Evolutionary conservation across 805 yeast species (phyloP).

Genomic region (Vanderwaltozyma polyspora): DNA sequence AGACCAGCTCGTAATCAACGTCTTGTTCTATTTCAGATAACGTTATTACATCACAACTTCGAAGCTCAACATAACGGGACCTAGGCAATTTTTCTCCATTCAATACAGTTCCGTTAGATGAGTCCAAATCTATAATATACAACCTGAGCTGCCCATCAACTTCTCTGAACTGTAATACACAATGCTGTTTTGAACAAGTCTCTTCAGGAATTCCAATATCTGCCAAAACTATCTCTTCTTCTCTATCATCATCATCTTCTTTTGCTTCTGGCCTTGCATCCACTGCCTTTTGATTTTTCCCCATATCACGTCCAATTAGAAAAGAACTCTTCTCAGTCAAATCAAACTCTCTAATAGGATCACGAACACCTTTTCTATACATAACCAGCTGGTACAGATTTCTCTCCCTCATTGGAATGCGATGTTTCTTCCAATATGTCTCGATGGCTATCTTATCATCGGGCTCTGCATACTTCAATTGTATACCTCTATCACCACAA

Average conservation of each 20-base stretch:
- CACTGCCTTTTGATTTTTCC: neutral
- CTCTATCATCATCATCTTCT: slow-evolving; percentile 4
- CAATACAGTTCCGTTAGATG: slow-evolving; percentile 37
- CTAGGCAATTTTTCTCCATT: slow-evolving; percentile 32
- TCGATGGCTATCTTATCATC: slow-evolving; percentile 23
- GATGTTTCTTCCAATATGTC: slow-evolving; percentile 8
- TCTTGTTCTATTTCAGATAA: slow-evolving; percentile 30
- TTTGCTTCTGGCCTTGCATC: neutral
- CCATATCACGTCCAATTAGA: slow-evolving; percentile 30
- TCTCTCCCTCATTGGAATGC: slow-evolving; percentile 13
- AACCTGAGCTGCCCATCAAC: slow-evolving; percentile 18
- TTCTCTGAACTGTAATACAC: slow-evolving; percentile 36
- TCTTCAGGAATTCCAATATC: slow-evolving; percentile 29
- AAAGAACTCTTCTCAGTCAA: slow-evolving; percentile 22
- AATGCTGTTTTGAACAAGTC: slow-evolving; percentile 37
- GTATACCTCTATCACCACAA: slow-evolving; percentile 26
- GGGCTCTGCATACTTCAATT: slow-evolving; percentile 32
- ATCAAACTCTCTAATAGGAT: slow-evolving; percentile 14
- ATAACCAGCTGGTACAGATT: slow-evolving; percentile 21
- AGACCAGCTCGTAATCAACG: slow-evolving; percentile 19
- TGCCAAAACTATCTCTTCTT: slow-evolving; percentile 21
- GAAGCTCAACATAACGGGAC: slow-evolving; percentile 33
- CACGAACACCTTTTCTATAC: slow-evolving; percentile 21
- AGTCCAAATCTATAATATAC: slow-evolving; percentile 36
- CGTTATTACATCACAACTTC: slow-evolving; percentile 31